Percentiles rank a stretch among this genome's conserved stretches.
phyloP scores from a whole-genome alignment of 768 basidiomycete genomes.

The Mycena alexandri region DNA sequence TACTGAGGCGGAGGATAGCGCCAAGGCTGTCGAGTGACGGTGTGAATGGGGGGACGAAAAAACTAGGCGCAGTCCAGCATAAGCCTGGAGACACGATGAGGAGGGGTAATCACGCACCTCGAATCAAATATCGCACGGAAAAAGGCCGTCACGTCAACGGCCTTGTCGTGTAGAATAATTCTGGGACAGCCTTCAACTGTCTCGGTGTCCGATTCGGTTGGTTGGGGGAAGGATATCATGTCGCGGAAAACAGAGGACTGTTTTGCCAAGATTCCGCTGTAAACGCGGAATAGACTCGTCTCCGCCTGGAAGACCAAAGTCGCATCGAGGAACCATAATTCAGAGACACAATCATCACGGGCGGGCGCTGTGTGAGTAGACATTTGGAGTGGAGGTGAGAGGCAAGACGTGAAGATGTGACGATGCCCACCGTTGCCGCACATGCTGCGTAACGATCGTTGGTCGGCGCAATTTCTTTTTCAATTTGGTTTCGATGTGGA shows the following conservation, averaged over 20 bases:
- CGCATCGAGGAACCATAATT: slow-evolving; percentile 33
- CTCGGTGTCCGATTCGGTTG: slow-evolving; percentile 12
- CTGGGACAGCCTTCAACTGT: slow-evolving; percentile 25
- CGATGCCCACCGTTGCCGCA: too few species aligned
- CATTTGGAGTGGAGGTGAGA: background rate
- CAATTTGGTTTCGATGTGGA: too few species aligned
- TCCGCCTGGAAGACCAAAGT: slow-evolving; percentile 34
- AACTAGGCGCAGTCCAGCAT: background rate
- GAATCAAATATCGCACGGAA: slow-evolving; percentile 33
- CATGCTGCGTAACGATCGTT: too few species aligned
- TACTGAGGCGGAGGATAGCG: slow-evolving; percentile 29
- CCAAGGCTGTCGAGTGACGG: slow-evolving; percentile 19
- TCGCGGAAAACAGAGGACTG: slow-evolving; percentile 31
- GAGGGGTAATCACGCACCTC: slow-evolving; percentile 15
- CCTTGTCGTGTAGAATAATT: slow-evolving; percentile 31
- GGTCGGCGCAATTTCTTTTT: too few species aligned
- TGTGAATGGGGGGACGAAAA: slow-evolving; percentile 27
- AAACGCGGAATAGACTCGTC: slow-evolving; percentile 24
- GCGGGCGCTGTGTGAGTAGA: background rate
- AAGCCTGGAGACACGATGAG: background rate
- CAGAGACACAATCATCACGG: slow-evolving; percentile 4
- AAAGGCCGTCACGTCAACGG: slow-evolving; percentile 21
- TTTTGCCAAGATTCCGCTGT: slow-evolving; percentile 20
- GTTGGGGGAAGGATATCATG: slow-evolving; percentile 32
- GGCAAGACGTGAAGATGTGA: too few species aligned